Percentiles rank a stretch among this genome's conserved stretches.
phyloP scores from a whole-genome alignment of 2,329 filamentous ascomycete genomes.

The Cordyceps fumosorosea region DNA sequence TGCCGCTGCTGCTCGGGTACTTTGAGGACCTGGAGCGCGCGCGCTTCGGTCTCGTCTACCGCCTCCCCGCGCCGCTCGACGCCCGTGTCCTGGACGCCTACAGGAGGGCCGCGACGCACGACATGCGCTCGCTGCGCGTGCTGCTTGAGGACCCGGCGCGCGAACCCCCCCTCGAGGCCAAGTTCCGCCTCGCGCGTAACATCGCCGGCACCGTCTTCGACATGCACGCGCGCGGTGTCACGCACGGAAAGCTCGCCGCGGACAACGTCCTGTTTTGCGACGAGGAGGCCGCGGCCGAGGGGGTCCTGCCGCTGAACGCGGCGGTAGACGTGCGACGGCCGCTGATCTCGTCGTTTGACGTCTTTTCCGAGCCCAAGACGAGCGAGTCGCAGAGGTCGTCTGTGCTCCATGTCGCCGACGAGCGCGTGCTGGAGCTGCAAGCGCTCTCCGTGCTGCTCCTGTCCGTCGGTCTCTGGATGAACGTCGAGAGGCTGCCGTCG shows the following conservation, averaged over 20 bases:
- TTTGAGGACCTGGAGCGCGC: conserved; percentile 68
- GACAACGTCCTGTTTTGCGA: conserved; percentile 62
- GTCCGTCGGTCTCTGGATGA: conserved; percentile 70
- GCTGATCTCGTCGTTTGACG: conserved; percentile 65
- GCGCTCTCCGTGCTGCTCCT: conserved; percentile 66
- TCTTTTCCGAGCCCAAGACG: conserved; percentile 43
- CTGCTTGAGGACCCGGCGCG: conserved; percentile 45
- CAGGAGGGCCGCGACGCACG: conserved; percentile 43
- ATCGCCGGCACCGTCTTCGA: conserved; percentile 67
- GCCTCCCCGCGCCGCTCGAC: conserved; percentile 61
- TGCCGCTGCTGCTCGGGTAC: conserved; percentile 58
- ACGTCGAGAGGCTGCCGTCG: conserved; percentile 48
- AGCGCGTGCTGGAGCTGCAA: conserved; percentile 61
- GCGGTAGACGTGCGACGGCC: conserved; percentile 61
- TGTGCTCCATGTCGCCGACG: conserved; percentile 39
- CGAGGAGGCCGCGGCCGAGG: conserved; percentile 29
- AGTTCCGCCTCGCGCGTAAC: conserved; percentile 68
- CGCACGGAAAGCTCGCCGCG: conserved; percentile 63
- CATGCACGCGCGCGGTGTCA: conserved; percentile 61
- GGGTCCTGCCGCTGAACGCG: conserved; percentile 31
- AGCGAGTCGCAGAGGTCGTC: conserved; percentile 33
- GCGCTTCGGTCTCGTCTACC: conserved; percentile 68
- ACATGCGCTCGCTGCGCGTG: conserved; percentile 47
- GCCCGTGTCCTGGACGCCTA: conserved; percentile 47
- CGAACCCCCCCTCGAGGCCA: conserved; percentile 65